phyloP scores from a whole-genome alignment of 2,329 filamentous ascomycete genomes.

The Sclerotinia trifoliorum region DNA sequence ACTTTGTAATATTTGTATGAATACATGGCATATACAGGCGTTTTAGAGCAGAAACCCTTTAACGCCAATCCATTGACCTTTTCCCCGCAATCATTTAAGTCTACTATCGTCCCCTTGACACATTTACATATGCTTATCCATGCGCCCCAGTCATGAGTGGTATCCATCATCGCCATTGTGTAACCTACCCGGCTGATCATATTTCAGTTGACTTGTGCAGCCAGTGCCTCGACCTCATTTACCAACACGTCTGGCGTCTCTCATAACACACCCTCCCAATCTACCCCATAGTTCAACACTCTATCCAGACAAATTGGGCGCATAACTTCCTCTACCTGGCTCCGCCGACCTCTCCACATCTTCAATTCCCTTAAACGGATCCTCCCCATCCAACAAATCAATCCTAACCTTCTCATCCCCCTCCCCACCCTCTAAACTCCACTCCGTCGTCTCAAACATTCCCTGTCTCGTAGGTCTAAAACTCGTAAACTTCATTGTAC shows the following conservation, averaged over 20 bases:
- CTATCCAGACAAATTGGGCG: conserved; percentile 36
- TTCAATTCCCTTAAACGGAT: conserved; percentile 63
- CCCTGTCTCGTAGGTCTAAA: conserved; percentile 61
- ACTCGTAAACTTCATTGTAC: conserved; percentile 78
- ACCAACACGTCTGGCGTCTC: conserved; percentile 12
- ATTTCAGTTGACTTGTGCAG: not conserved
- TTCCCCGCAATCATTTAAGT: conserved; percentile 22
- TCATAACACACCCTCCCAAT: not conserved
- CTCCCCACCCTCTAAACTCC: conserved; percentile 67
- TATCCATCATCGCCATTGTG: not conserved
- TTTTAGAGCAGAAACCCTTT: conserved; percentile 32
- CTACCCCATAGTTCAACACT: not conserved
- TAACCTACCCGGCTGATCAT: not conserved
- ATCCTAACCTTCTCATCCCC: conserved; percentile 59
- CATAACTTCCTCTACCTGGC: conserved; percentile 39
- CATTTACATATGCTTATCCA: conserved; percentile 11
- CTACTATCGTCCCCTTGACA: not conserved
- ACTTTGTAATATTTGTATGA: conserved; percentile 36
- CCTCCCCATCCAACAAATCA: conserved; percentile 69
- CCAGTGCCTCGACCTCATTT: not conserved
- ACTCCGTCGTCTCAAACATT: conserved; percentile 83
- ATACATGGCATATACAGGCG: conserved; percentile 35
- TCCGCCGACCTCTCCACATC: conserved; percentile 46
- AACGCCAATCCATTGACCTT: conserved; percentile 20
- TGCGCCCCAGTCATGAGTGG: not conserved